Evolutionary conservation across 2,329 filamentous ascomycete species (phyloP), one percentile per base, ranked within the genome.

Genomic region (Colletotrichum sp.): DNA sequence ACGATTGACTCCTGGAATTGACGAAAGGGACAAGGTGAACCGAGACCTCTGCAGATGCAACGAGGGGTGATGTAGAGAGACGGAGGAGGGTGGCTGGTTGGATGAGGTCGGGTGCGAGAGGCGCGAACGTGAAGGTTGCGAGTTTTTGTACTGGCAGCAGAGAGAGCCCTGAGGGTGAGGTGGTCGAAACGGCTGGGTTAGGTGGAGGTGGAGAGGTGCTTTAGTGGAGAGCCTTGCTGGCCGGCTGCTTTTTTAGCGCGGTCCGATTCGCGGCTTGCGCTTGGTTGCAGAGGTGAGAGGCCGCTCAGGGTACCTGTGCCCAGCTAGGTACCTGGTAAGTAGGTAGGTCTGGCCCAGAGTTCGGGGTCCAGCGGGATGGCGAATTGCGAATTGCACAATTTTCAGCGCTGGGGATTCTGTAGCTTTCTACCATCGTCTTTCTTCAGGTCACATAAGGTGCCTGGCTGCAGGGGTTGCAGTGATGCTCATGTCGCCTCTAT

Each of bases 161-260:
- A 27, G 71, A 71, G 71, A 43, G 71, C 52, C 62, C 55, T 71
- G 72, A 72, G 73, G 70, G 70, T 75, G 70, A 73, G 73, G 73
- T 75, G 73, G 73, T 75, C 73, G 72, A 65, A 75, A 75, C 70
- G 73, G 70, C 48, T 71, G 34, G 67, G 67, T 66, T 66, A 66
- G 56, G 64, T 28, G 69, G 62, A 75, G 73, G 73, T 72, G 73
- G 72, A 61, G 71, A 34, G 65, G 30, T 67, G 25, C 64, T 48
- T 69, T 25, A 58, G 52, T 68, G 66, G 66, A 52, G 27, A 55
- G 43, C 36, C 15, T 22, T 16, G 22, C 25, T 66, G 58, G 58
- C 28, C 28, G 18, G 58, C 13, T 18, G 28, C 28, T 34, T 61
- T 64, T 58, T 61, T 62, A 22, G 43, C 65, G 65, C 30, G 52